phyloP scores from a whole-genome alignment of 192 early-diverging fungal species.

The Coemansia sp. region DNA sequence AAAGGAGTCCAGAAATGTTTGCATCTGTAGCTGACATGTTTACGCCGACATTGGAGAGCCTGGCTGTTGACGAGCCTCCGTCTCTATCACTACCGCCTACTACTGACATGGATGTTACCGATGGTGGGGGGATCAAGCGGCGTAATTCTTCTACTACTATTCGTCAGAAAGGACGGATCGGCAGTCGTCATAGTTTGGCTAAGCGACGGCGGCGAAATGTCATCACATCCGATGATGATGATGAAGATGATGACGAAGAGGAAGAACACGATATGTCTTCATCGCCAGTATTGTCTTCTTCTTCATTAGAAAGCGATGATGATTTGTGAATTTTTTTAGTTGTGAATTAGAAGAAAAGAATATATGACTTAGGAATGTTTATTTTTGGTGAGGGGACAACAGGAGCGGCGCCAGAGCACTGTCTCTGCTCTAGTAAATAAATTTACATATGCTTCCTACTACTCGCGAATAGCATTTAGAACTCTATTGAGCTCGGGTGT shows the following conservation, averaged over 20 bases:
- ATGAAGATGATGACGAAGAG: background rate
- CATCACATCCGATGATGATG: constrained; percentile 35
- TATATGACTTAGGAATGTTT: too few species aligned
- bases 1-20: background rate
- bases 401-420: too few species aligned
- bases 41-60: background rate
- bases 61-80: background rate
- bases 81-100: background rate
- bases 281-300: background rate
- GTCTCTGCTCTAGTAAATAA: too few species aligned
- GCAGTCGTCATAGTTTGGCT: background rate
- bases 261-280: background rate
- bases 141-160: background rate
- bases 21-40: background rate
- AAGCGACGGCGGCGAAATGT: constrained; percentile 30
- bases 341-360: too few species aligned
- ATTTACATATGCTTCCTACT: too few species aligned
- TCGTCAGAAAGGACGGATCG: background rate
- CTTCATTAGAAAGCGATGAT: constrained; percentile 5
- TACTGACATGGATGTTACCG: too few species aligned
- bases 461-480: too few species aligned
- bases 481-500: too few species aligned
- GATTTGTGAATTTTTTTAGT: background rate
- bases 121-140: background rate
- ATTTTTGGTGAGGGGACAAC: too few species aligned